Percentiles rank a stretch among this genome's conserved stretches.
Evolutionary conservation across 139 green algal genomes (phyloP).

Genomic region (Chlorella sp.): DNA sequence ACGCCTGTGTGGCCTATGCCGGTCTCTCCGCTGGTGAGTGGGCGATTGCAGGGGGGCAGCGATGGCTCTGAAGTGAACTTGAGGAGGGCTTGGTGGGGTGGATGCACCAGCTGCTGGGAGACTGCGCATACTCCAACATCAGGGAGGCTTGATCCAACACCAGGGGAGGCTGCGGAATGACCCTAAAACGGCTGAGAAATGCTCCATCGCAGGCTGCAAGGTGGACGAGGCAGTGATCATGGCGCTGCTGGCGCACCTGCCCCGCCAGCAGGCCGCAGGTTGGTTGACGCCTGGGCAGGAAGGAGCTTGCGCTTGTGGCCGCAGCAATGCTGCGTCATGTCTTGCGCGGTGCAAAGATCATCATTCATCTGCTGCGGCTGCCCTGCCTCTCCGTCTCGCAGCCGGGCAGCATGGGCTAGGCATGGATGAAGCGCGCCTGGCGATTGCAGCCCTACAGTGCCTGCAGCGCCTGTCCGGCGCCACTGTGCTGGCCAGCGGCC

Average conservation of each 20-base stretch:
- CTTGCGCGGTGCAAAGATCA: no score
- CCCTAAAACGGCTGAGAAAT: no score
- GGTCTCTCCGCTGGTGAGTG: slow-evolving; percentile 55
- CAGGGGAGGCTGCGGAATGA: no score
- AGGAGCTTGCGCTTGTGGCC: no score
- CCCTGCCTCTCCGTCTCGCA: not conserved
- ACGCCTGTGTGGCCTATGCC: slow-evolving; percentile 79
- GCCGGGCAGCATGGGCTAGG: not conserved
- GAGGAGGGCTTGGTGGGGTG: no score
- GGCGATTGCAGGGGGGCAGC: no score
- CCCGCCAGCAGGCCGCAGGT: slow-evolving; percentile 43
- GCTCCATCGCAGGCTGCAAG: slow-evolving; percentile 6
- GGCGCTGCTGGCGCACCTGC: slow-evolving; percentile 65
- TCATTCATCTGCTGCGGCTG: not conserved
- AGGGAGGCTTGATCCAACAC: no score
- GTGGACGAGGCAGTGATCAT: slow-evolving; percentile 41
- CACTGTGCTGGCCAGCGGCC: not conserved
- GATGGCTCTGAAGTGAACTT: no score
- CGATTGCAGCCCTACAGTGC: slow-evolving; percentile 74
- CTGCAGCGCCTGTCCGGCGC: slow-evolving; percentile 71
- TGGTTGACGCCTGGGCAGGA: not conserved
- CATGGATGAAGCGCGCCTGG: slow-evolving; percentile 48
- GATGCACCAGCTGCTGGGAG: no score
- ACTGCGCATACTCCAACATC: no score
- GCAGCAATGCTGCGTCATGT: not conserved